These are phyloP conservation scores for Exophiala sideris DNA, from an alignment of 2,329 filamentous ascomycete species.

Conservation along the genomic window DNA sequence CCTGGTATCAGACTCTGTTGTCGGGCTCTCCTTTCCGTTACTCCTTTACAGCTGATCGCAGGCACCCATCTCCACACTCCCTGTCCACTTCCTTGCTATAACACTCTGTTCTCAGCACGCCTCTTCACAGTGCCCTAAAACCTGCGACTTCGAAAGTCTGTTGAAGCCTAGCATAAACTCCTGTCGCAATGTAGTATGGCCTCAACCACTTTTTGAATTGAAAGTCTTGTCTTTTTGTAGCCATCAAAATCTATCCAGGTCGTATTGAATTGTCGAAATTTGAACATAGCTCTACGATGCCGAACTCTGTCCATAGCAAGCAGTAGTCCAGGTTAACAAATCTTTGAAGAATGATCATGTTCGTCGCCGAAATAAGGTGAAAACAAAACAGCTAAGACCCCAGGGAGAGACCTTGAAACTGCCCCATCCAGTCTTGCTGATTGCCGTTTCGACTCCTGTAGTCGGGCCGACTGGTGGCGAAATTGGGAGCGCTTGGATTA, in stretches of 20 bases:
- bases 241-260: no score
- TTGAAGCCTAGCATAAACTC: constrained; percentile 5
- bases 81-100: no score
- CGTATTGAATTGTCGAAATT: no score
- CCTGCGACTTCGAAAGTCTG: constrained; percentile 6
- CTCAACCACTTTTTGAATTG: constrained; percentile 2
- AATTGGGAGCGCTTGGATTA: constrained; percentile 24
- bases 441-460: constrained; percentile 20
- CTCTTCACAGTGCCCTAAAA: no score
- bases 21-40: no score
- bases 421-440: constrained; percentile 36
- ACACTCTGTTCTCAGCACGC: no score
- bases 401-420: constrained; percentile 64
- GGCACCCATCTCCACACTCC: no score
- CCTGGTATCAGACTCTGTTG: no score
- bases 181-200: neutral
- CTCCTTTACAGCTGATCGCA: no score
- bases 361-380: constrained; percentile 1
- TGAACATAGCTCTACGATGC: constrained; percentile 9
- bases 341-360: constrained; percentile 5
- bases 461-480: constrained; percentile 27
- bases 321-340: constrained; percentile 6
- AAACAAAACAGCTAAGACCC: constrained; percentile 47
- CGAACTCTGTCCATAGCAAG: constrained; percentile 9
- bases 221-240: neutral